Conservation (phyloP, 176 grass and related monocot genomes). For the Musa troglodytarum region DNA sequence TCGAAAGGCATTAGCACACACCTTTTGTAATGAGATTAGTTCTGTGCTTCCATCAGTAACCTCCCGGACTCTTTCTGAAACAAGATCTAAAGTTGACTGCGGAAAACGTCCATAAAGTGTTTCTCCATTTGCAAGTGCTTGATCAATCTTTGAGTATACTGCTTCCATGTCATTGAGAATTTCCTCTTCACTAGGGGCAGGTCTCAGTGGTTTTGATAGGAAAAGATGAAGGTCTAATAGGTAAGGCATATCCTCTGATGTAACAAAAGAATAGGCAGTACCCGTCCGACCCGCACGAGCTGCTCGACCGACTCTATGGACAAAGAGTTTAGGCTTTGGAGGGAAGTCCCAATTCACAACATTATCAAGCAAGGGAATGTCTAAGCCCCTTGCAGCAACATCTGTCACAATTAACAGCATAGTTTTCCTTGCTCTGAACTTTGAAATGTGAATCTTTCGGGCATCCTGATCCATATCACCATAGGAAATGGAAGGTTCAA, state of each 20-base stretch:
- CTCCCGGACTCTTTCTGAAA: slow-evolving; percentile 75
- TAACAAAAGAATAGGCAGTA: slow-evolving; percentile 90
- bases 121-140: slow-evolving; percentile 64
- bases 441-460: slow-evolving; percentile 74
- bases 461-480: slow-evolving; percentile 99
- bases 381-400: slow-evolving; percentile 89
- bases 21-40: slow-evolving; percentile 51
- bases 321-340: slow-evolving; percentile 86
- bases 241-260: slow-evolving; percentile 70
- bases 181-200: slow-evolving; percentile 84
- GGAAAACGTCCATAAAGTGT: slow-evolving; percentile 83
- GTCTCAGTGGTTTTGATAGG: slow-evolving; percentile 74
- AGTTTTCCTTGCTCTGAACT: slow-evolving; percentile 75
- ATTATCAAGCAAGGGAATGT: slow-evolving; percentile 98
- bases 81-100: slow-evolving; percentile 74
- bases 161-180: slow-evolving; percentile 58
- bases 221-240: slow-evolving; percentile 93
- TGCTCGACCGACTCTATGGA: slow-evolving; percentile 85
- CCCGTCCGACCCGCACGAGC: slow-evolving; percentile 79
- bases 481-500: slow-evolving; percentile 72
- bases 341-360: slow-evolving; percentile 97
- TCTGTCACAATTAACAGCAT: slow-evolving; percentile 98
- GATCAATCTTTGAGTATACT: slow-evolving; percentile 55
- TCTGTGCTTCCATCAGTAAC: slow-evolving; percentile 52
- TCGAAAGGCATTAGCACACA: slow-evolving; percentile 78